These are phyloP conservation scores for Fusarium sp. DNA, from an alignment of 2,329 filamentous ascomycete genomes.

Conservation along the genomic window DNA sequence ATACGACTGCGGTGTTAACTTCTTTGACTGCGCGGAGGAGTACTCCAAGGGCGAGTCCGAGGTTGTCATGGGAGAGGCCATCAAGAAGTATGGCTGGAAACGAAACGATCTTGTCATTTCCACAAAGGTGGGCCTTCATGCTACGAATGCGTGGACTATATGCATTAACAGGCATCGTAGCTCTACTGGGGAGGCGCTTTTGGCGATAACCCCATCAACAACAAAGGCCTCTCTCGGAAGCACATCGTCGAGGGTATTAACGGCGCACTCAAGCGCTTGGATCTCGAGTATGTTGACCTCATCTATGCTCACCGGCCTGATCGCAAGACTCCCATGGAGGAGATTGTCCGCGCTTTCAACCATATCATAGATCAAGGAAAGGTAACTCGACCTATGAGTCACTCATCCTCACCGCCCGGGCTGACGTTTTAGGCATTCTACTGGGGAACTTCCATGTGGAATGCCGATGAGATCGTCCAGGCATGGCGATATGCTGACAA, in stretches of 20 bases:
- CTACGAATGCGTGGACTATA: not conserved
- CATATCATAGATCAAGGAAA: constrained; percentile 71
- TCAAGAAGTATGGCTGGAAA: constrained; percentile 68
- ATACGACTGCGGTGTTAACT: constrained; percentile 68
- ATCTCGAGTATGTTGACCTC: constrained; percentile 70
- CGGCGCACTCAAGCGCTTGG: constrained; percentile 64
- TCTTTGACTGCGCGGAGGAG: constrained; percentile 68
- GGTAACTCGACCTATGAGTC: not conserved
- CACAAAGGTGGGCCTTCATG: constrained; percentile 58
- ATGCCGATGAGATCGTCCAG: constrained; percentile 69
- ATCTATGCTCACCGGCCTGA: constrained; percentile 76
- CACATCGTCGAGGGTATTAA: constrained; percentile 74
- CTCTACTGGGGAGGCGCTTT: constrained; percentile 71
- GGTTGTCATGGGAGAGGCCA: constrained; percentile 68
- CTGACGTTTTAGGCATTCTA: constrained; percentile 65
- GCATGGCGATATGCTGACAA: constrained; percentile 69
- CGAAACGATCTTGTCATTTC: constrained; percentile 68
- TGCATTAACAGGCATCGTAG: constrained; percentile 48
- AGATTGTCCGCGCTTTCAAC: constrained; percentile 76
- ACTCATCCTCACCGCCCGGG: not conserved
- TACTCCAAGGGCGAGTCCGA: constrained; percentile 70
- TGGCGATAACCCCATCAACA: constrained; percentile 71
- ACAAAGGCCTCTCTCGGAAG: constrained; percentile 72
- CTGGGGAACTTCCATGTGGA: constrained; percentile 76
- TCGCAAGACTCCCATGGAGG: constrained; percentile 73